Percentiles rank a stretch among this genome's conserved stretches.
These are phyloP conservation scores for Hypomyces perniciosus DNA, from an alignment of 2,329 filamentous ascomycete species.

Conservation along the genomic window DNA sequence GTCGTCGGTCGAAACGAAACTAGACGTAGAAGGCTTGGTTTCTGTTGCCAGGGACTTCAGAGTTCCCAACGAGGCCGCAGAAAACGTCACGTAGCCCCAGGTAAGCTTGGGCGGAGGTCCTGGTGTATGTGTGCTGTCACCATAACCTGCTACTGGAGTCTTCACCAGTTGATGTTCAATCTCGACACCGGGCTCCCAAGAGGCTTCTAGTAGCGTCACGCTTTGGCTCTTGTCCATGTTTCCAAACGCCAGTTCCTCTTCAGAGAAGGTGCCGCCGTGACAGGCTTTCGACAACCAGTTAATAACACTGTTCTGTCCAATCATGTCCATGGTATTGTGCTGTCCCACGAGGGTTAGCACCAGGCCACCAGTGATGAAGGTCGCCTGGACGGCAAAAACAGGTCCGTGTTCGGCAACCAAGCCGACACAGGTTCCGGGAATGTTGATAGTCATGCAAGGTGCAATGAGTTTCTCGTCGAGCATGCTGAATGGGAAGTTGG, in stretches of 20 bases:
- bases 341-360: constrained; percentile 43
- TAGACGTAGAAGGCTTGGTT: constrained; percentile 10
- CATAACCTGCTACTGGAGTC: no score
- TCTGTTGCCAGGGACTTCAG: constrained; percentile 25
- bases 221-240: constrained; percentile 24
- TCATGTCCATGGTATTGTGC: constrained; percentile 47
- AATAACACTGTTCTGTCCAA: constrained; percentile 42
- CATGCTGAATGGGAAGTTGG: constrained; percentile 41
- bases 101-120: no score
- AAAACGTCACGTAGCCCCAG: constrained; percentile 42
- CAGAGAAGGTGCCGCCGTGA: constrained; percentile 36
- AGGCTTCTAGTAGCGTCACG: no score
- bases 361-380: constrained; percentile 42
- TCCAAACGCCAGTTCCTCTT: constrained; percentile 36
- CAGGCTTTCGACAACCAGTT: constrained; percentile 41
- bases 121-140: no score
- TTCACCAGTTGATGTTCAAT: constrained; percentile 30
- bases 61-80: constrained; percentile 19
- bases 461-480: constrained; percentile 41
- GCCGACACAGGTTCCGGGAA: constrained; percentile 12
- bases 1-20: constrained; percentile 49
- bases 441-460: constrained; percentile 31
- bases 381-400: constrained; percentile 34
- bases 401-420: no score
- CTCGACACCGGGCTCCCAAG: constrained; percentile 24